Base-by-base conservation (phyloP, 306 rosid species). In the Argentina anserina region DNA sequence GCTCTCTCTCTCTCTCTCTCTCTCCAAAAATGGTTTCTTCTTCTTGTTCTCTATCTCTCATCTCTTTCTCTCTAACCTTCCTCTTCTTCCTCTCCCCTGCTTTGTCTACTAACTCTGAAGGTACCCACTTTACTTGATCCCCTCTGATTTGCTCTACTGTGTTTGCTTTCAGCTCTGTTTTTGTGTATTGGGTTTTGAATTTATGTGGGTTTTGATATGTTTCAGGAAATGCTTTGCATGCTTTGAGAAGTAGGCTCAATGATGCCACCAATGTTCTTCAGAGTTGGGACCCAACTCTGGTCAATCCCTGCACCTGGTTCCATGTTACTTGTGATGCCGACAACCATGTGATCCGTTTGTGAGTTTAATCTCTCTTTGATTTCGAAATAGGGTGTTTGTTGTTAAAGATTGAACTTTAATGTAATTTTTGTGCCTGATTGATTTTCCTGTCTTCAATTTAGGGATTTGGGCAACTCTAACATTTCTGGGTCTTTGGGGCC, bases 201-300 rank as follows among this genome's bases (percentile, higher is more conserved):
- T 29, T 49, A 13, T n/a, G 13, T 72, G 39, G 64, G 29, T 37
- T 45, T 61, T 20, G 8, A 55, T 56, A 20, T 15, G 12, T 50
- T 50, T 69, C 78, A 93, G 98, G 97, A 81, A 91, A 84, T 80
- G 97, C 96, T 76, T 80, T 93, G 80, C 89, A 87, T 88, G 92
- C 86, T 73, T 66, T 87, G 70, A 89, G 92, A 83, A 91, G 79
- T 71, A 89, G 86, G 63, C 77, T 93, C 37, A 75, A 80, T 66
- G 96, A 91, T 80, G 90, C 91, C 75, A 88, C 88, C 78, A 89
- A 91, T 56, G 89, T 89, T 62, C 82, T 94, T 29, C 97, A 91
- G 82, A 94, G 96, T 80, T 94, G 99, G 99, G 99, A 94, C 90
- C 99, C 99, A 49, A 94, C 99, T 13, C 84, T 94, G 83, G 99